These are phyloP conservation scores for Claviceps lovelessii DNA, from an alignment of 2,329 filamentous ascomycete species.

Conservation along the genomic window DNA sequence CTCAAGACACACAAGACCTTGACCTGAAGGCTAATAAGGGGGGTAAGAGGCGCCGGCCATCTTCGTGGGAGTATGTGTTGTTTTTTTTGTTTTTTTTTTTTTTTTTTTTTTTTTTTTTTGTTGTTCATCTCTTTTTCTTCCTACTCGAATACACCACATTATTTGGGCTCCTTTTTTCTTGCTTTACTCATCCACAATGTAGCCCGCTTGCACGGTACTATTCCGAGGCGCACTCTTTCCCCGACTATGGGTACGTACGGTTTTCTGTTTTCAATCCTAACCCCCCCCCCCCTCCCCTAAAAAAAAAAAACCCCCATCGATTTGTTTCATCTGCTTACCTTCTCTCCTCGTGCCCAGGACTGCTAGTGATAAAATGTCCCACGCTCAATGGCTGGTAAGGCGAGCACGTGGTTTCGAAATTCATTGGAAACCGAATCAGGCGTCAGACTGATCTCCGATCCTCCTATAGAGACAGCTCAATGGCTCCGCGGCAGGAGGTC, in stretches of 20 bases:
- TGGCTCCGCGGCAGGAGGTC: background rate
- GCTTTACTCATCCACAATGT: background rate
- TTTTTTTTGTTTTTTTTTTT: no score
- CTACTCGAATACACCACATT: background rate
- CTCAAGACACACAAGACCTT: slow-evolving; percentile 6
- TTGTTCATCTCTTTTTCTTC: background rate
- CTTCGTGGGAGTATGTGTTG: slow-evolving; percentile 18
- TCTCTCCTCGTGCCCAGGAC: slow-evolving; percentile 13
- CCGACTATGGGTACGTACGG: slow-evolving; percentile 26
- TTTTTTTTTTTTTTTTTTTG: no score
- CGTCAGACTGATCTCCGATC: background rate
- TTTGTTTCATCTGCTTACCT: background rate
- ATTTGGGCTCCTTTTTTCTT: background rate
- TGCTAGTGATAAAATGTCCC: slow-evolving; percentile 9
- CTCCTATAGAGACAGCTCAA: slow-evolving; percentile 3
- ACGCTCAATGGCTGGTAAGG: slow-evolving; percentile 12
- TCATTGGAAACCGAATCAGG: background rate
- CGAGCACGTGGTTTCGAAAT: background rate
- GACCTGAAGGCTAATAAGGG: background rate
- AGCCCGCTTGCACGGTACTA: slow-evolving; percentile 22
- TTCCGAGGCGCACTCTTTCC: slow-evolving; percentile 24
- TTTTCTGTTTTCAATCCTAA: background rate
- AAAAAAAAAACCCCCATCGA: no score
- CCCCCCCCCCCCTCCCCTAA: no score
- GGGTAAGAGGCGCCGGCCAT: slow-evolving; percentile 8